Conservation (phyloP, 805 yeast species). For the Kurtzmaniella fragi region DNA sequence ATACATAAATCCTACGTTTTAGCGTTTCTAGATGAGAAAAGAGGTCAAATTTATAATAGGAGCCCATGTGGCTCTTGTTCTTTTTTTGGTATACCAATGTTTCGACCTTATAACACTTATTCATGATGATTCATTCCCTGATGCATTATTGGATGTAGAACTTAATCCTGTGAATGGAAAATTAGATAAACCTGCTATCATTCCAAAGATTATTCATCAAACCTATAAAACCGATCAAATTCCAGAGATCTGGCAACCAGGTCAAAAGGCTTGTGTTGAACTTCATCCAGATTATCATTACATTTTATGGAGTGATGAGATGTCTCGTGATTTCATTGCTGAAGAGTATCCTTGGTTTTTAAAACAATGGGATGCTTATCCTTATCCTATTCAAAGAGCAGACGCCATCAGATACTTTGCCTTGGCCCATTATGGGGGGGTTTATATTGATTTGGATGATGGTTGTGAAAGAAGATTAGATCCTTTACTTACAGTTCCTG, state of each 20-base stretch:
- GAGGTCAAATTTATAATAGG: conserved; percentile 59
- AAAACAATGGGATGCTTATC: conserved; percentile 69
- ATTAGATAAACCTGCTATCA: conserved; percentile 46
- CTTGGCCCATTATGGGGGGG: conserved; percentile 78
- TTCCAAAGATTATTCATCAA: conserved; percentile 91
- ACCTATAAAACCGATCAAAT: conserved; percentile 77
- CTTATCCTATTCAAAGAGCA: conserved; percentile 81
- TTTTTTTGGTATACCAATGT: conserved; percentile 54
- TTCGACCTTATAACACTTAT: conserved; percentile 70
- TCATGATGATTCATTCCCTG: conserved; percentile 65
- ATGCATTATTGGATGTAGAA: conserved; percentile 60
- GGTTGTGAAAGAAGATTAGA: conserved; percentile 78
- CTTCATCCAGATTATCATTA: conserved; percentile 86
- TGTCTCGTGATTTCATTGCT: conserved; percentile 71
- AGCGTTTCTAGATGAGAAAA: conserved; percentile 44
- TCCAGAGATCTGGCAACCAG: conserved; percentile 77
- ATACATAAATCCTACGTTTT: neutral
- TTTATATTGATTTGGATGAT: conserved; percentile 86
- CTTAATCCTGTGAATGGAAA: conserved; percentile 49
- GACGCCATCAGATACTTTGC: conserved; percentile 89
- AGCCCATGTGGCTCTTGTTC: conserved; percentile 52
- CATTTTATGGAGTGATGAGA: conserved; percentile 85
- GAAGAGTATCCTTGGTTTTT: conserved; percentile 86
- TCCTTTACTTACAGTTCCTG: conserved; percentile 75
- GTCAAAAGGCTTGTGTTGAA: conserved; percentile 72